Evolutionary conservation across 345 rosid species (phyloP), one percentile per base, ranked within the genome.

Genomic region (Euphorbia peplus): DNA sequence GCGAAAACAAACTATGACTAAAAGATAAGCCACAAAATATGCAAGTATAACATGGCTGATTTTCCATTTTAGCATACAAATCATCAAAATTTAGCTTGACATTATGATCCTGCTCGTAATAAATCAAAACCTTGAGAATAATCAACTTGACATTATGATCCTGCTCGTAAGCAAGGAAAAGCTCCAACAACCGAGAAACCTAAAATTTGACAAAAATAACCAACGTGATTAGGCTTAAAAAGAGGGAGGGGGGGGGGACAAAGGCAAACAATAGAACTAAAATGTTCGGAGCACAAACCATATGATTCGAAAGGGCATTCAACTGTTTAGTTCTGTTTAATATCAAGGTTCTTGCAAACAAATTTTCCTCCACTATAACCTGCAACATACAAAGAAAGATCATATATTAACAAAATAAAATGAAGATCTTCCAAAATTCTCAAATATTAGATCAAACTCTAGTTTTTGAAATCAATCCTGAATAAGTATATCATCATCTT

Each of bases 271-370:
- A 5, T 8, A 51, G 12, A 15, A 44, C 4, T 2, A 44, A 44
- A 44, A 1, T 8, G 12, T 2, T 12, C 48, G 16, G 51, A 32
- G 32, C 28, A 1, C 19, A 66, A 73, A 90, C 98, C 96, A 91
- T 91, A 39, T 63, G 63, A 73, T 42, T 73, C 22, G 82, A 82
- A 55, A 84, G 75, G 39, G 93, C 93, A 83, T 93, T 93, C 64
- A 93, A 81, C 51, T 86, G 91, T 80, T 77, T 86, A 32, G 90
- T 81, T 80, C 84, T 79, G 86, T 93, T 93, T 22, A 93, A 64
- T 18, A 78, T 86, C 74, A 93, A 74, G 24, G 66, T 84, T 76
- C 87, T 87, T 13, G 73, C 84, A 70, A 7, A 80, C 5, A 75
- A 56, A 30, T 68, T 84, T 76, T 74, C 84, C 81, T 92, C 87